Conservation (phyloP, 257 asterid species). For the Jaltomata sinuosa region DNA sequence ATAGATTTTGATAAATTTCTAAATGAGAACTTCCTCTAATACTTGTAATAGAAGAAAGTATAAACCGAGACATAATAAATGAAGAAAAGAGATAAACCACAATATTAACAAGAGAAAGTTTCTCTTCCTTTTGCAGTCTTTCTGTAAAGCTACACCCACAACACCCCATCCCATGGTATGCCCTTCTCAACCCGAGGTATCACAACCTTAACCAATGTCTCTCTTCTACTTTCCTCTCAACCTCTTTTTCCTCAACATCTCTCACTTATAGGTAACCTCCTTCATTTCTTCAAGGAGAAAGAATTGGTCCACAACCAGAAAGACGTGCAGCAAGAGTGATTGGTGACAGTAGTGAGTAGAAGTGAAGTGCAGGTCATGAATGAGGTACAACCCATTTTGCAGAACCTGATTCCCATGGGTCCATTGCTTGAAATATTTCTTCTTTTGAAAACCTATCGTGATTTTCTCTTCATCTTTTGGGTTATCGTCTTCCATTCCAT, state of each 20-base stretch:
- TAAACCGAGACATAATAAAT: not conserved
- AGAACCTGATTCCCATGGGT: not conserved
- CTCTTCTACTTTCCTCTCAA: not conserved
- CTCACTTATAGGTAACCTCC: not conserved
- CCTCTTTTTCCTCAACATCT: not conserved
- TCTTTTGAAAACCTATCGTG: not conserved
- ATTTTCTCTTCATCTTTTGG: not conserved
- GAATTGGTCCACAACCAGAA: not conserved
- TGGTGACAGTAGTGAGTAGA: not conserved
- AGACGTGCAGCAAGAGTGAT: not conserved
- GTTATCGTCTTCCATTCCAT: not conserved
- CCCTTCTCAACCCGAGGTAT: not conserved
- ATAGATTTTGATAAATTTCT: not conserved
- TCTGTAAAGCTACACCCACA: not conserved
- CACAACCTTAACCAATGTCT: not conserved
- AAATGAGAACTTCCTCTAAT: not conserved
- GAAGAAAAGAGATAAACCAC: not conserved
- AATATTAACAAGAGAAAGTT: too few relatives aligned
- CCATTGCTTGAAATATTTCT: not conserved
- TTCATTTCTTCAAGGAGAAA: not conserved
- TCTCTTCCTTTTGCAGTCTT: not conserved
- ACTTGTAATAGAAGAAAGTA: not conserved
- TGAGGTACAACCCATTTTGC: too few relatives aligned
- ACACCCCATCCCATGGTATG: not conserved
- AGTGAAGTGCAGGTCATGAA: not conserved